Evolutionary conservation across 2,329 filamentous ascomycete species (phyloP), one percentile per base, ranked within the genome.

Genomic region (Colletotrichum chrysophilum): DNA sequence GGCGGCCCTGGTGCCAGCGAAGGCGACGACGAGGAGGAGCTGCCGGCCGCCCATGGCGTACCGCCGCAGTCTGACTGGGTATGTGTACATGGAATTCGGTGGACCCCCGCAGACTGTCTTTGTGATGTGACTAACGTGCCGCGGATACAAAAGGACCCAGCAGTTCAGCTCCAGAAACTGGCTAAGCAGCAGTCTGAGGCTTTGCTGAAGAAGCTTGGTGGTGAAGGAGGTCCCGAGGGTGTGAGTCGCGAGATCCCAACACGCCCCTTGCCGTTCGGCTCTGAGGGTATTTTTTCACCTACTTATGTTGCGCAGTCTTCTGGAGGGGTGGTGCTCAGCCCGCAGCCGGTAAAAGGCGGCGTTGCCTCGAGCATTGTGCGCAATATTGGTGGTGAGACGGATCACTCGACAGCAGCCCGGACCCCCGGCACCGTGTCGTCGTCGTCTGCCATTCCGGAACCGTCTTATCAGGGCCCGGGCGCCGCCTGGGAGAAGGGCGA

Each of bases 61-160:
- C 96, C 96, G 77, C 89, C 92, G 84, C 96, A 98, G 89, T 90
- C 92, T 83, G 95, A 98, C 85, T 98, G 96, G 96, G 96, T 98
- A 95, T 94, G 95, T 95, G 89, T 89, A 85, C 89, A 91, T 82
- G 89, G 89, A 77, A 83, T 82, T 77, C 80, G 81, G 78, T 91
- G 88, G 86, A 82, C 79, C 76, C 87, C 86, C 77, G 83, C 85
- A 80, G 89, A 90, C 83, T 91, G 89, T 84, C 85, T 87, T 79
- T 91, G 89, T 84, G 86, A 88, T 79, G 82, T 90, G 81, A 85
- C 89, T 91, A 90, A 91, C 88, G 79, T 87, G 80, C 82, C 88
- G 77, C 83, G 81, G 77, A 79, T 82, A 80, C 80, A 86, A 78
- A 89, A 95, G 93, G 93, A 96, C 85, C 94, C 94, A 76, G 85